Percentiles rank a stretch among this genome's conserved stretches.
phyloP scores from a whole-genome alignment of 2,329 filamentous ascomycete genomes.

The Paracorniculantispora psalliotae region DNA sequence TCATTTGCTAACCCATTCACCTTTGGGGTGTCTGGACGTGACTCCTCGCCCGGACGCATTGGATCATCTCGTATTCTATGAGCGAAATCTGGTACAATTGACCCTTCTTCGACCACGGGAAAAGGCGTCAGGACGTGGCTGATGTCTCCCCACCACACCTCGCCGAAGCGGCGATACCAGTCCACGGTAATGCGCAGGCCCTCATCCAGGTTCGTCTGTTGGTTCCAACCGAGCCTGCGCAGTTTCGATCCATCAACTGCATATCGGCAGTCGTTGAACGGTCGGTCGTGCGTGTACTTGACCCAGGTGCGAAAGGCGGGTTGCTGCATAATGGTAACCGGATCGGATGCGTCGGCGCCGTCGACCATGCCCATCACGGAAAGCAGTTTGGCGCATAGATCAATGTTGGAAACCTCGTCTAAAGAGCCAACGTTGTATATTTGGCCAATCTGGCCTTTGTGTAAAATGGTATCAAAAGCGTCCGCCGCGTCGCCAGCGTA shows the following conservation, averaged over 20 bases:
- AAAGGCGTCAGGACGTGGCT: constrained; percentile 64
- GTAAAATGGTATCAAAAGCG: constrained; percentile 78
- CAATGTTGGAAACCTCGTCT: constrained; percentile 71
- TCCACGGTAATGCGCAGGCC: constrained; percentile 61
- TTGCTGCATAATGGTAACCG: constrained; percentile 22
- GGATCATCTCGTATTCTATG: constrained; percentile 31
- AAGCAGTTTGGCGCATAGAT: constrained; percentile 62
- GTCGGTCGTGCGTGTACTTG: constrained; percentile 70
- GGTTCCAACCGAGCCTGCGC: constrained; percentile 62
- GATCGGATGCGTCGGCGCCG: constrained; percentile 41
- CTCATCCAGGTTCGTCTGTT: constrained; percentile 59
- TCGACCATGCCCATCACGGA: constrained; percentile 54
- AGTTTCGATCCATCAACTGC: constrained; percentile 67
- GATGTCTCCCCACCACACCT: constrained; percentile 69
- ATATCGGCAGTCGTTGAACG: constrained; percentile 72
- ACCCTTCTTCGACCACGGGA: constrained; percentile 53
- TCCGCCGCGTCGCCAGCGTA: constrained; percentile 76
- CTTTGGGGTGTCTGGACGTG: not conserved
- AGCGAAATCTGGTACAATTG: constrained; percentile 48
- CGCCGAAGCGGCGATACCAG: constrained; percentile 64
- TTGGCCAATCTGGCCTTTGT: constrained; percentile 68
- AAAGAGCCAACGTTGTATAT: constrained; percentile 78
- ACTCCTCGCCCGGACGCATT: constrained; percentile 11
- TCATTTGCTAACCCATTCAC: not conserved
- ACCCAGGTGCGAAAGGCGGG: constrained; percentile 54